Conservation (phyloP, 176 grass and related monocot species). For the Elymus sibiricus region DNA sequence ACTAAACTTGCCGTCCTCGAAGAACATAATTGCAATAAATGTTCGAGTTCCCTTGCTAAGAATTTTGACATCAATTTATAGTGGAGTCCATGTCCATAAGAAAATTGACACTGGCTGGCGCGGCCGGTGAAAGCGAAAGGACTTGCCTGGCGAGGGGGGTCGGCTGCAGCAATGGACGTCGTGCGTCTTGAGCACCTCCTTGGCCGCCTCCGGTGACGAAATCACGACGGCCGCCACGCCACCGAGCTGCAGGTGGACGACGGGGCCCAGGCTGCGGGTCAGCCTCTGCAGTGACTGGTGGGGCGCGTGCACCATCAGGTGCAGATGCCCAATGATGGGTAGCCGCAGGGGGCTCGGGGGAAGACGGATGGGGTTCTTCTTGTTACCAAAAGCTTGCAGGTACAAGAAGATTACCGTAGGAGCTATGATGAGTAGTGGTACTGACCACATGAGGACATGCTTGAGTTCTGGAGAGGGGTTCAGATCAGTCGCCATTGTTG, state of each 20-base stretch:
- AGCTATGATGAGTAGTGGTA: background rate
- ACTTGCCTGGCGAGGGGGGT: conserved; percentile 11
- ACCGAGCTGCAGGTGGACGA: conserved; percentile 22
- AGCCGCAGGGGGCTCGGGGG: background rate
- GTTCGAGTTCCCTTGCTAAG: too few species aligned
- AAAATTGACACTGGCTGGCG: too few species aligned
- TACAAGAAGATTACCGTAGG: background rate
- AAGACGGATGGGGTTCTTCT: background rate
- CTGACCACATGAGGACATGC: background rate
- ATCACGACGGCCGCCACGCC: background rate
- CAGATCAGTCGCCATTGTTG: background rate
- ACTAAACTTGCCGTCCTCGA: too few species aligned
- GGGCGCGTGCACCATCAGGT: conserved; percentile 14
- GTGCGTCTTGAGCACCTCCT: conserved; percentile 19
- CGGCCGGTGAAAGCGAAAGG: too few species aligned
- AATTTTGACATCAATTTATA: too few species aligned
- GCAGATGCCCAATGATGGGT: conserved; percentile 15
- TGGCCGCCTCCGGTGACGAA: background rate
- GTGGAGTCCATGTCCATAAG: too few species aligned
- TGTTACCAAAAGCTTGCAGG: background rate
- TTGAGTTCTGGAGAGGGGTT: background rate
- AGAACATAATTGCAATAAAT: too few species aligned
- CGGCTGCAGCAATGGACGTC: conserved; percentile 24
- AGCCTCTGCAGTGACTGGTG: background rate
- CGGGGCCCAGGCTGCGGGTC: background rate